These are phyloP conservation scores for Ananas comosus DNA, from an alignment of 176 grass and related monocot genomes.

Conservation along the genomic window DNA sequence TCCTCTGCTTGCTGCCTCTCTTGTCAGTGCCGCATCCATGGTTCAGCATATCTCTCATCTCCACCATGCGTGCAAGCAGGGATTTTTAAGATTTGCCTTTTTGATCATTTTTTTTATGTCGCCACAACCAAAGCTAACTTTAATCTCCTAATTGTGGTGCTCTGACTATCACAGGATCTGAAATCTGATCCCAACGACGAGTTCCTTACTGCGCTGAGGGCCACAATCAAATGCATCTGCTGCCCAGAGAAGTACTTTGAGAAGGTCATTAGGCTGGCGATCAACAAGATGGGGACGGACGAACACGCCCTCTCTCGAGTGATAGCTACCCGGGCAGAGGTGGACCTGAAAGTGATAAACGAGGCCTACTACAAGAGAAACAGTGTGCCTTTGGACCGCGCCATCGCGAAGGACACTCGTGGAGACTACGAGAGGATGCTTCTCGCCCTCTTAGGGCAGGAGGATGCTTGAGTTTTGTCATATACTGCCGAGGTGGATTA, in stretches of 20 bases:
- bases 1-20: too few species aligned
- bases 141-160: background rate
- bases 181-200: conserved; percentile 78
- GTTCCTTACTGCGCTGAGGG: conserved; percentile 51
- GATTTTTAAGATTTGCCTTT: too few species aligned
- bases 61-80: too few species aligned
- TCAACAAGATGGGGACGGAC: conserved; percentile 60
- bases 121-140: background rate
- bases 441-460: conserved; percentile 55
- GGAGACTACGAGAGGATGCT: conserved; percentile 73
- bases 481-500: background rate
- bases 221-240: conserved; percentile 56
- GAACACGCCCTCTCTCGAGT: conserved; percentile 70
- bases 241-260: conserved; percentile 79
- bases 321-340: conserved; percentile 59
- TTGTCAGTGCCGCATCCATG: too few species aligned
- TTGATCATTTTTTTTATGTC: too few species aligned
- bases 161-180: conserved; percentile 39
- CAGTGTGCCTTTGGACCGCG: conserved; percentile 54
- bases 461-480: conserved; percentile 17
- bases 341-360: conserved; percentile 68
- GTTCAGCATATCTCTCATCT: too few species aligned
- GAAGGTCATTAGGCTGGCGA: conserved; percentile 48
- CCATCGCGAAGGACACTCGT: conserved; percentile 59
- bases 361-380: conserved; percentile 77